Evolutionary conservation across 768 basidiomycete species (phyloP), one percentile per base, ranked within the genome.

Genomic region (Lepiota brunneoincarnata): DNA sequence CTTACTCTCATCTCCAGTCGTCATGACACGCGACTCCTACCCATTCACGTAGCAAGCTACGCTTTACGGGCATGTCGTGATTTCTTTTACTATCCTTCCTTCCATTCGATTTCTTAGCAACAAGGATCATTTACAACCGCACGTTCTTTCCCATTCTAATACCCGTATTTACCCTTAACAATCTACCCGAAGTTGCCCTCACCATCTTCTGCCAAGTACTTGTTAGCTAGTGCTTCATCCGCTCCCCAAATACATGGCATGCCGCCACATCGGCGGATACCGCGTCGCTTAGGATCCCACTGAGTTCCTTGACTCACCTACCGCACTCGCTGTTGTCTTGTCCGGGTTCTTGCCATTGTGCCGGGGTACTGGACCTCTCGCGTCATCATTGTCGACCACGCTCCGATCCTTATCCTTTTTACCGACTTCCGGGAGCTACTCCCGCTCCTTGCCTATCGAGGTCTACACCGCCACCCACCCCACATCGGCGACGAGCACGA

Each of bases 291-390:
- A 54, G 58, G 49, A 28, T 6, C 48, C 39, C 2, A 40, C 41
- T 5, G 37, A 45, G 34, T 18, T 18, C 9, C 42, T 42, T 34
- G 17, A 51, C 21, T 34, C 26, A 20, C 49, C 17, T 31, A 43
- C 9, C 46, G 28, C 15, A n/a, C 50, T 17, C 47, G 51, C 34
- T 58, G 43, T 23, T 28, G 36, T 58, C 28, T n/a, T n/a, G n/a
- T n/a, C n/a, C n/a, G n/a, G n/a, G n/a, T n/a, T n/a, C 37, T 58
- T 17, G 31, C 54, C 24, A 47, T 34, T 10, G 43, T 58, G 10
- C 58, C 58, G 14, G 36, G 46, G 31, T 58, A 54, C 39, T 58
- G 58, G 58, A 58, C 58, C 2, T 41, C 48, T 3, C 54, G 50
- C 6, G 49, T 55, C 11, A 45, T 50, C 26, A 42, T 58, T 41